phyloP scores from a whole-genome alignment of 495 filamentous ascomycete species.

The Extremus antarcticus region DNA sequence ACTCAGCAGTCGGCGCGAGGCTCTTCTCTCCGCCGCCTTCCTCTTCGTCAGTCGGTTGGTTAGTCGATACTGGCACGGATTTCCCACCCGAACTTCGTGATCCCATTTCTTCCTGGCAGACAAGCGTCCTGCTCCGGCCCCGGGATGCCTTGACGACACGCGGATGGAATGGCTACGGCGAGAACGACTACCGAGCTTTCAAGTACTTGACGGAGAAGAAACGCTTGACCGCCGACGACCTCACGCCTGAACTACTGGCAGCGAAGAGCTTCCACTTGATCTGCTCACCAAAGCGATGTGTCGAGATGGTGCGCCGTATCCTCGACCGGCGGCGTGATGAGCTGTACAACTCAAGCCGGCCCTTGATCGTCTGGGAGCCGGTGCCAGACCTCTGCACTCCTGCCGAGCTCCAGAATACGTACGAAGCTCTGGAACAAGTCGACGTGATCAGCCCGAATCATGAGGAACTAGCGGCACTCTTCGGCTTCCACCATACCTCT shows the following conservation, averaged over 20 bases:
- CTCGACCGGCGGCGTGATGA: constrained; percentile 30
- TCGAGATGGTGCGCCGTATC: constrained; percentile 56
- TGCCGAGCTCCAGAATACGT: constrained; percentile 59
- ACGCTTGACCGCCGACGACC: constrained; percentile 52
- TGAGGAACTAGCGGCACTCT: constrained; percentile 69
- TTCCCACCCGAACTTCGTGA: constrained; percentile 58
- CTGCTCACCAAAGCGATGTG: constrained; percentile 69
- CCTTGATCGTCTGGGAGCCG: constrained; percentile 88
- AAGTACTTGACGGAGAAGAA: constrained; percentile 79
- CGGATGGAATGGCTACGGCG: constrained; percentile 80
- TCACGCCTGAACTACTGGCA: constrained; percentile 48
- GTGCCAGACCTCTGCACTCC: constrained; percentile 79
- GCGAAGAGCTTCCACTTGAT: constrained; percentile 79
- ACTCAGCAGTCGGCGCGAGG: constrained; percentile 77
- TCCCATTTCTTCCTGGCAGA: constrained; percentile 60
- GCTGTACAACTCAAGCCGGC: constrained; percentile 28
- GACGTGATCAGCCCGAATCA: constrained; percentile 87
- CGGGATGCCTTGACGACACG: constrained; percentile 66
- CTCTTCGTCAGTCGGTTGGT: constrained; percentile 61
- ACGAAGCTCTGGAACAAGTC: constrained; percentile 58
- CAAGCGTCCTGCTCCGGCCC: constrained; percentile 56
- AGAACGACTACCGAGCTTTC: constrained; percentile 53
- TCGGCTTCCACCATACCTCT: constrained; percentile 32
- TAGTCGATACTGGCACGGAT: constrained; percentile 80
- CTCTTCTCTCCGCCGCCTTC: constrained; percentile 58